These are phyloP conservation scores for Geosmithia flava DNA, from an alignment of 2,329 filamentous ascomycete species.

Conservation along the genomic window DNA sequence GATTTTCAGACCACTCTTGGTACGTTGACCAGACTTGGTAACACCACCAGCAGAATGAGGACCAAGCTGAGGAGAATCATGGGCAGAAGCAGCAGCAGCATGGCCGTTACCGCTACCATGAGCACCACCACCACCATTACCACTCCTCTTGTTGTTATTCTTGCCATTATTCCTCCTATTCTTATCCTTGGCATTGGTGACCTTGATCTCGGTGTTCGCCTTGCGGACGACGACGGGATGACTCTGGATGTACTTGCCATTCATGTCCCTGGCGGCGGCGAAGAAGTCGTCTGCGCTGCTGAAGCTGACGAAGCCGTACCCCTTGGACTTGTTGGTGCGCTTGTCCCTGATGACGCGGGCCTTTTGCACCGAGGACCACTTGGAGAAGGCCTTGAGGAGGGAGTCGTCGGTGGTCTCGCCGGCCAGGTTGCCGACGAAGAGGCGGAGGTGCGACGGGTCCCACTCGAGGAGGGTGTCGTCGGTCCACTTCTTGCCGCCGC, in stretches of 20 bases:
- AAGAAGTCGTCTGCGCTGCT: constrained; percentile 94
- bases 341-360: constrained; percentile 92
- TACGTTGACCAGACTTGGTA: constrained; percentile 52
- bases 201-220: constrained; percentile 83
- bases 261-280: constrained; percentile 93
- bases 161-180: constrained; percentile 20
- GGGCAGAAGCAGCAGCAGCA: constrained; percentile 22
- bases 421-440: constrained; percentile 94
- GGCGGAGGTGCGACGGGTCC: constrained; percentile 86
- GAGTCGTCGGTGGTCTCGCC: constrained; percentile 97
- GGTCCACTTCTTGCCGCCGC: constrained; percentile 87
- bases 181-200: constrained; percentile 55
- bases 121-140: constrained; percentile 16
- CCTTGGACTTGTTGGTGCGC: constrained; percentile 89
- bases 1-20: constrained; percentile 51
- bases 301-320: constrained; percentile 94
- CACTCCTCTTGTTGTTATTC: constrained; percentile 21
- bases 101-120: constrained; percentile 32
- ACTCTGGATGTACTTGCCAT: constrained; percentile 97
- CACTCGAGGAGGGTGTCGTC: constrained; percentile 84
- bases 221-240: constrained; percentile 83
- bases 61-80: constrained; percentile 36
- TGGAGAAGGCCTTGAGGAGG: constrained; percentile 82
- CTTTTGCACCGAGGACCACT: constrained; percentile 81
- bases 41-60: constrained; percentile 37